Base-by-base conservation (phyloP, 2,329 filamentous ascomycete genomes). In the Apiospora rasikravindrae region DNA sequence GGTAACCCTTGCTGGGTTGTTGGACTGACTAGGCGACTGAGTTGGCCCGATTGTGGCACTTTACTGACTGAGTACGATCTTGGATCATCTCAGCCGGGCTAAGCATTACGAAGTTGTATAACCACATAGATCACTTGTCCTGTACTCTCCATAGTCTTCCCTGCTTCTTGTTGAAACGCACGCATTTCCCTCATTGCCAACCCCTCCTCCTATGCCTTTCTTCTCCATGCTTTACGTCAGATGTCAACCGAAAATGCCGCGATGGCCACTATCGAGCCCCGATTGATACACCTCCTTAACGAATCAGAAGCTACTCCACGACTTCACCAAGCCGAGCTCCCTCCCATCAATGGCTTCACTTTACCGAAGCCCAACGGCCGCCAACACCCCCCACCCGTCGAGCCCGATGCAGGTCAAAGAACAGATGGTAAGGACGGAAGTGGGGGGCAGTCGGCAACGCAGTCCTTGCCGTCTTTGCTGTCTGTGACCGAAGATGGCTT, bases 201-300 rank as follows among this genome's bases (percentile, higher is more conserved):
- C 53, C 53, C 70, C 73, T 74, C 70, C 73, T 74, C 71, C 70
- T 70, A 69, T 73, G 73, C 72, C 57, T 64, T 40, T 64, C 57
- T 40, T 77, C 78, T 82, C 80, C 82, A 86, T 86, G 84, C 81
- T 77, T 78, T 78, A 73, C 73, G 74, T 74, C 71, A 75, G 74
- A 75, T 76, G 73, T 74, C 73, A 75, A 75, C 74, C 78, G 78
- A 77, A 76, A 77, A 75, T 76, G 78, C 75, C 85, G 88, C 81
- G 82, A 90, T 90, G 88, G 88, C 88, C 76, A 91, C 89, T 78
- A 91, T 91, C 82, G 90, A 92, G 86, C 90, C 90, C 79, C 88
- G 89, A 79, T 85, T 92, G 76, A 92, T 91, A 79, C 89, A 91
- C 80, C 82, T 91, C 75, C 84, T 91, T 77, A 91, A 91, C 81